Base-by-base conservation (phyloP, 139 green algal genomes). In the Micromonas commoda region DNA sequence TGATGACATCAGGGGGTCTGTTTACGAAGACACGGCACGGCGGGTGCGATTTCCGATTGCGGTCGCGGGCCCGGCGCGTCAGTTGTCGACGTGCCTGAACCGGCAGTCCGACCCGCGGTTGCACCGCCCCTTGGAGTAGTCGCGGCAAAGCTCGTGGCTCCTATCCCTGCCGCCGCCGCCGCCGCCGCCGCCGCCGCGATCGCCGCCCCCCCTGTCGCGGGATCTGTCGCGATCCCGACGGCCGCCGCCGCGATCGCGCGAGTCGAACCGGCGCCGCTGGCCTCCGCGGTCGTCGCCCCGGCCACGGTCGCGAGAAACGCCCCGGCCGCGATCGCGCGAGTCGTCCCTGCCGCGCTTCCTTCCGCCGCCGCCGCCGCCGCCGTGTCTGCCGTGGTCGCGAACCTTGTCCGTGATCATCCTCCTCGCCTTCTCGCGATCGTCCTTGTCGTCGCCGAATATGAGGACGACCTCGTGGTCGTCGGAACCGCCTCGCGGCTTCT, bases 71-170 rank as follows among this genome's bases (percentile, higher is more conserved):
- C 45, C 45, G 45, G 9, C 45, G 45, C 45, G 9, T 16, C 9
- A 57, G 16, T 9, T 23, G 45, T 57, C 45, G 82, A 92, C 86
- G 78, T 97, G 92, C 4, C 76, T 85, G 80, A 90, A 97, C 80
- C 90, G 91, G 89, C 92, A 97, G 63, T 84, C 84, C 65, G 87
- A 85, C 9, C 88, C 91, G 0, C 76, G 76, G 21, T 76, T 76
- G 77, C 91, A 96, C 28, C 88, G 80, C 37, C 88, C 89, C 81
- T 94, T 93, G 0, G 92, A 87, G 82, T 94, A 96, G 80, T 96
- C 90, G 78, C 91, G 93, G 86, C 91, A 96, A 73, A 57, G 9
- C 45, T 57, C 45, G 45, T 57, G 32, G 19, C 23, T 73, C 33
- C 2, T n/a, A n/a, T n/a, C n/a, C n/a, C n/a, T n/a, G n/a, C 29